Base-by-base conservation (phyloP, 2,329 filamentous ascomycete genomes). In the Cadophora sp. region DNA sequence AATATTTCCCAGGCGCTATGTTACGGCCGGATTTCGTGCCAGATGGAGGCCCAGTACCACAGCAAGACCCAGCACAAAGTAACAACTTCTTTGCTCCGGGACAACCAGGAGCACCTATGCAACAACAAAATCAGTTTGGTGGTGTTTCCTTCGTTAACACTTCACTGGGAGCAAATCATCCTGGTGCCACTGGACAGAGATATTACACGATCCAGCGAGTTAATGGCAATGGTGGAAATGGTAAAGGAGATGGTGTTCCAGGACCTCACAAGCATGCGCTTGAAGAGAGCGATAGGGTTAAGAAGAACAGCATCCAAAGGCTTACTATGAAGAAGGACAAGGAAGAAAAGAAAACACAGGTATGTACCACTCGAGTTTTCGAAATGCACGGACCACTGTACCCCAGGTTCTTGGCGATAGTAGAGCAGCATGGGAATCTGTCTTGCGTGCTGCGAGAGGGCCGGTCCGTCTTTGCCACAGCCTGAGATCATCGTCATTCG, bases 181-280 rank as follows among this genome's bases (percentile, higher is more conserved):
- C 83, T 0, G 84, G 85, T 1, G 79, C 81, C 2, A 79, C 79
- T 40, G 83, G 84, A 1, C 83, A 85, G 72, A 85, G 85, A 72
- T 89, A 89, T 76, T 94, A 91, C 81, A 93, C 91, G 0, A 89
- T 94, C 58, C 91, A 94, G 76, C 84, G 91, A 48, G 91, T 94
- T 7, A 93, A 94, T 79, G 91, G 91, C 0, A 93, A 92, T 74
- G 90, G 90, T 1, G 89, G 86, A 0, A 92, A 92, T 76, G 91
- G 89, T 2, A 91, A 91, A 77, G 86, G 87, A 8, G 90, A 92
- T 72, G 89, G 89, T 7, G 85, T 91, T 55, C 84, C 87, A 24
- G 90, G 91, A 9, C 88, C 89, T n/a, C 92, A 95, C 77, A 90
- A 90, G 73, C 92, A 94, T 78, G 86, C 86, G 0, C 79, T 95